Evolutionary conservation across 2,329 filamentous ascomycete genomes (phyloP).

Genomic region (Lizonia empirigonia): DNA sequence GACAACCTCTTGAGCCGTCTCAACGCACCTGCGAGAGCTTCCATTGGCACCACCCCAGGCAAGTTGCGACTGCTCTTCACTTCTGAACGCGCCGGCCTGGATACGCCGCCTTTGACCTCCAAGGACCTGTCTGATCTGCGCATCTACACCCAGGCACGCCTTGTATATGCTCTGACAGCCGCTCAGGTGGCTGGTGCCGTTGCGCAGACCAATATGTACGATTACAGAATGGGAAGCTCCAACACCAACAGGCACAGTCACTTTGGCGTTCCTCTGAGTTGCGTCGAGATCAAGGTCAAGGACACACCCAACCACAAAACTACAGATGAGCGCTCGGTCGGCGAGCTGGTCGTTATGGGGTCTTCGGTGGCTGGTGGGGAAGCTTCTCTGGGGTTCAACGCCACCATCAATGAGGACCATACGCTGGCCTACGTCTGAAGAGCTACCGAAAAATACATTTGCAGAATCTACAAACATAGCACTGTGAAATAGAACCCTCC

Average conservation of each 20-base stretch:
- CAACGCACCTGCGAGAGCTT: slow-evolving; percentile 64
- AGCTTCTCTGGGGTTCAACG: slow-evolving; percentile 64
- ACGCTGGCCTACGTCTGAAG: slow-evolving; percentile 64
- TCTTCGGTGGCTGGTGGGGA: slow-evolving; percentile 74
- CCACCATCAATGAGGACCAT: slow-evolving; percentile 65
- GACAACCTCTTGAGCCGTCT: slow-evolving; percentile 67
- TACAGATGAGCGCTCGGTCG: slow-evolving; percentile 59
- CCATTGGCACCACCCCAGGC: slow-evolving; percentile 66
- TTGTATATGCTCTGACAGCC: slow-evolving; percentile 84
- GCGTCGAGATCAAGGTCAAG: slow-evolving; percentile 76
- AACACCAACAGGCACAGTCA: slow-evolving; percentile 59
- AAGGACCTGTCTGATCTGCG: slow-evolving; percentile 78
- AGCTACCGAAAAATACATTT: neutral
- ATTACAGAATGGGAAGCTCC: slow-evolving; percentile 69
- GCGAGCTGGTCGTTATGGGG: slow-evolving; percentile 72
- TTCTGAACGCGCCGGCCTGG: slow-evolving; percentile 71
- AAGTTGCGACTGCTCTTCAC: slow-evolving; percentile 82
- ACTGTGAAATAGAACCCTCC: neutral
- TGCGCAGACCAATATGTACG: slow-evolving; percentile 84
- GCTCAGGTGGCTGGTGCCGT: slow-evolving; percentile 85
- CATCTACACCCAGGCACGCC: slow-evolving; percentile 76
- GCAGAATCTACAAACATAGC: neutral
- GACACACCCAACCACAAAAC: slow-evolving; percentile 67
- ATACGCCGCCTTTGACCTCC: slow-evolving; percentile 68
- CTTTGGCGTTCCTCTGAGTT: slow-evolving; percentile 82